phyloP scores from a whole-genome alignment of 306 rosid species.

The Carpinus fangiana region DNA sequence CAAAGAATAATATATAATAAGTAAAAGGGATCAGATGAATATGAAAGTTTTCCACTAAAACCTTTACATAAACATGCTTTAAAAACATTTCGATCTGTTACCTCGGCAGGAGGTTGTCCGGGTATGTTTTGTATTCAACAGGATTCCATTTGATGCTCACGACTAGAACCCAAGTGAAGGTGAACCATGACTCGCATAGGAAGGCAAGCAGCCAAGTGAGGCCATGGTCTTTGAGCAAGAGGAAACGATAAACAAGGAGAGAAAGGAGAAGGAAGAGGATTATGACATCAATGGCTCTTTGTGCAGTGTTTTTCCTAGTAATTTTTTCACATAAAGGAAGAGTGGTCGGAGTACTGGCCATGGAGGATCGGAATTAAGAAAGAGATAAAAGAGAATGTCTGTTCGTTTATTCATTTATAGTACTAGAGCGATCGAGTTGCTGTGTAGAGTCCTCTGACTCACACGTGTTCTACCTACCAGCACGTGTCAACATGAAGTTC shows the following conservation, averaged over 20 bases:
- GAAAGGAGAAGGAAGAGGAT: slow-evolving; percentile 40
- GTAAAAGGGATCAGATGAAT: not conserved
- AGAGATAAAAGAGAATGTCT: no score
- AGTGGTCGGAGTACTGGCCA: not conserved
- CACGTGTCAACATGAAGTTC: no score
- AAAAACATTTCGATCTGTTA: slow-evolving; percentile 3
- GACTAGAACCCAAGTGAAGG: slow-evolving; percentile 39
- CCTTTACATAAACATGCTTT: no score
- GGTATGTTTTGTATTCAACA: slow-evolving; percentile 36
- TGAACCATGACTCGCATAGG: slow-evolving; percentile 62
- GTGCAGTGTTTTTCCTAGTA: not conserved
- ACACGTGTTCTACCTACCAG: no score
- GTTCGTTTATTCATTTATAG: no score
- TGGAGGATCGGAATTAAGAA: not conserved
- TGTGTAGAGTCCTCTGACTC: no score
- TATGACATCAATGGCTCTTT: slow-evolving; percentile 30
- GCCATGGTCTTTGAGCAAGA: slow-evolving; percentile 16
- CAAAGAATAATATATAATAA: no score
- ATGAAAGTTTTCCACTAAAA: not conserved
- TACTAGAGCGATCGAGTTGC: no score
- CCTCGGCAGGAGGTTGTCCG: slow-evolving; percentile 44
- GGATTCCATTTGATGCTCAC: slow-evolving; percentile 57
- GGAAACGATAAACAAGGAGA: slow-evolving; percentile 44
- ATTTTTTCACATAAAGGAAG: slow-evolving; percentile 32
- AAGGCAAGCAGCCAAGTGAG: slow-evolving; percentile 55